Base-by-base conservation (phyloP, 169 alveolate genomes). In the Eimeria acervulina region DNA sequence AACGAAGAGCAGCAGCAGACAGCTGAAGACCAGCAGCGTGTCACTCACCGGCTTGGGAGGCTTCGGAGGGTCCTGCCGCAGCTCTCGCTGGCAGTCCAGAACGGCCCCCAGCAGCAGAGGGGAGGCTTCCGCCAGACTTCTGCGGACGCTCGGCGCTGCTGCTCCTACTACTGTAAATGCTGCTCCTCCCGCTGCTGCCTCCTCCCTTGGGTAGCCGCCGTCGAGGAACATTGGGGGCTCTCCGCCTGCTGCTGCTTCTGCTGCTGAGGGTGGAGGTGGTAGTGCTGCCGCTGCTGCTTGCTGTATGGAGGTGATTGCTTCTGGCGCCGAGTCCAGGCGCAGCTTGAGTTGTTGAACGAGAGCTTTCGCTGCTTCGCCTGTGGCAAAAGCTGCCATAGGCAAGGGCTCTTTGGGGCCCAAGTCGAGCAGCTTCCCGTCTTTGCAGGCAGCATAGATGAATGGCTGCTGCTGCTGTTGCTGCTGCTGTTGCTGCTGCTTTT, bases 11-110 rank as follows among this genome's bases (percentile, higher is more conserved):
- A 92, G 76, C 55, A 92, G 55, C 70, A 92, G 40, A 92, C 93
- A 92, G 21, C 66, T 36, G 38, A 92, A 92, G 23, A 92, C 96
- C 44, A 92, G 74, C 52, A 78, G 92, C 42, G 96, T 92, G 72
- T 92, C 96, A 51, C 96, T 92, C 1, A 92, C 72, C 17, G 96
- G 96, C 55, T 92, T 92, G 3, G 92, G 66, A 1, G 55, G 83
- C 87, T 40, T 40, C 6, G 91, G 93, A 13, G 96, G 96, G 55
- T 92, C 96, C 40, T 76, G 93, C 51, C 96, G 66, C 55, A 92
- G 84, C 81, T 92, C 96, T 31, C 96, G 63, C 55, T 66, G 61
- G 74, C 96, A 92, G 66, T 33, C 74, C 15, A 92, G 85, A 15
- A 52, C 51, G 6, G 91, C 91, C n/a, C 91, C 91, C 47, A 83